Evolutionary conservation across 805 yeast genomes (phyloP), one percentile per base, ranked within the genome.

Genomic region (Nematodospora valgi): DNA sequence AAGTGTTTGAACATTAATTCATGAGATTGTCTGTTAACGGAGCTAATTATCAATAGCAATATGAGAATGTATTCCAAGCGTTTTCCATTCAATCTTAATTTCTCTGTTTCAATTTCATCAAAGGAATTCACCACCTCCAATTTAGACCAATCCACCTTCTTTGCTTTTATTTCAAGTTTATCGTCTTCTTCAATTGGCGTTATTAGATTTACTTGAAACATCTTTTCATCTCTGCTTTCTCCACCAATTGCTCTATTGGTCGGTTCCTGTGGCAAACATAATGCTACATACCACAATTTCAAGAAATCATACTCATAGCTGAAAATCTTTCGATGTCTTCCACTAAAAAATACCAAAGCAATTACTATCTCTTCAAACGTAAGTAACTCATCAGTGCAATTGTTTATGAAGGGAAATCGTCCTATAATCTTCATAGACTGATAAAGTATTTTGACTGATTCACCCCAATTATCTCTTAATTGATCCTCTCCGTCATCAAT

Each of bases 371-470:
- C 53, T 21, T 49, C 50, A 4, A 76, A 37, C 0, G 70, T 64
- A 42, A 77, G 71, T 10, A 70, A 56, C 3, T 59, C 58, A 1
- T 63, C 55, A 6, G 50, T 52, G 20, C 51, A 43, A 12, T 62
- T 63, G 15, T 58, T 52, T 6, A 76, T 38, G 35, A 76, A 64
- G 0, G 86, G 86, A 45, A 71, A 74, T 18, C 59, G 58, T 1
- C 77, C 68, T 19, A 82, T 35, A 4, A 65, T 63, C 20, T 56
- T 52, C 11, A 76, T 51, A 4, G 73, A 53, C 5, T 60, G 54
- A 47, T 66, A 68, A 0, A 80, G 35, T 2, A 69, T 23, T 5
- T 58, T 41, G 12, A 34, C 18, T 18, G 34, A 26, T 7, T 19
- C 12, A 8, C 22, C 15, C 8, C 29, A 22, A 11, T 17, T 14